These are phyloP conservation scores for Talaromyces albobiverticillius DNA, from an alignment of 2,329 filamentous ascomycete genomes.

Conservation along the genomic window DNA sequence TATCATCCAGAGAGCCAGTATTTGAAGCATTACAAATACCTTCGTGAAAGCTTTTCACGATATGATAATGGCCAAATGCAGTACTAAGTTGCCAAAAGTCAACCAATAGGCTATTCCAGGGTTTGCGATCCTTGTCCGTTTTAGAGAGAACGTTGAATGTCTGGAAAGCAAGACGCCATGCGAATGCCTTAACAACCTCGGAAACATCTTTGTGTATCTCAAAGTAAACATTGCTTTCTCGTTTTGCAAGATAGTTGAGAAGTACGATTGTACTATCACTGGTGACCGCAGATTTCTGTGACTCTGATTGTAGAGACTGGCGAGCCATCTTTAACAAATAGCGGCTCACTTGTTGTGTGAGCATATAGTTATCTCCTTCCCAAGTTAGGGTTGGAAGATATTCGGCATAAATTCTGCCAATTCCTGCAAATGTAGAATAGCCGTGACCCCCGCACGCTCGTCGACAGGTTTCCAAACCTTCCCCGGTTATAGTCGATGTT, in stretches of 20 bases:
- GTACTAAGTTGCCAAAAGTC: constrained; percentile 76
- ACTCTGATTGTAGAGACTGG: too few relatives aligned
- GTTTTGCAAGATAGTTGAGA: too few relatives aligned
- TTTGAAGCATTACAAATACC: constrained; percentile 58
- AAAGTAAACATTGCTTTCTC: too few relatives aligned
- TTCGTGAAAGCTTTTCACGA: constrained; percentile 77
- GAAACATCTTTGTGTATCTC: too few relatives aligned
- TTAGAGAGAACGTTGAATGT: constrained; percentile 74
- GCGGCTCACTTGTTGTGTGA: constrained; percentile 80
- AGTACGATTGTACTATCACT: too few relatives aligned
- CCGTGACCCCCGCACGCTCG: constrained; percentile 75
- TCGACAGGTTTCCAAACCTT: constrained; percentile 71
- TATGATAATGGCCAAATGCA: constrained; percentile 72
- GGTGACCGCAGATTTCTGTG: too few relatives aligned
- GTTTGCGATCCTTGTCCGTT: constrained; percentile 70
- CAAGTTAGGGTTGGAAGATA: constrained; percentile 70
- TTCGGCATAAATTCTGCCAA: constrained; percentile 71
- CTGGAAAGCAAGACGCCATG: constrained; percentile 70
- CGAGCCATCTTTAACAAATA: too few relatives aligned
- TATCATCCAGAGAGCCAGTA: constrained; percentile 53
- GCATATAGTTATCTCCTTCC: constrained; percentile 82
- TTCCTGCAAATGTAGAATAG: constrained; percentile 76
- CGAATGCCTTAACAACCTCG: too few relatives aligned
- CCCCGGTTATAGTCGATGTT: constrained; percentile 67
- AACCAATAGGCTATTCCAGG: constrained; percentile 74